Percentiles rank a stretch among this genome's conserved stretches.
Conservation (phyloP, 2,329 filamentous ascomycete species). For the Xylariaceae sp. region DNA sequence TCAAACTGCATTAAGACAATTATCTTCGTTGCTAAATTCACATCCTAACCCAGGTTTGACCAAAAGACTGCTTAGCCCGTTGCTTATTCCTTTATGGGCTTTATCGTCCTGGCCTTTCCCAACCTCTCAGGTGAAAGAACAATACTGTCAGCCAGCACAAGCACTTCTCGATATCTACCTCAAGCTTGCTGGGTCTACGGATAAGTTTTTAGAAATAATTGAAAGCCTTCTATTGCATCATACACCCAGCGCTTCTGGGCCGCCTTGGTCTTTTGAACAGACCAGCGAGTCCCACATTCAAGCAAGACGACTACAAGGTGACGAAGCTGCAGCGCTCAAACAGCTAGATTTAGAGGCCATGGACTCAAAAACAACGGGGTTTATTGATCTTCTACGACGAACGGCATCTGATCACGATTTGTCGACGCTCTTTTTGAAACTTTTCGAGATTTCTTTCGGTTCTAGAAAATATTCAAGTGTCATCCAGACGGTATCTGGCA, state of each 20-base stretch:
- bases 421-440: constrained; percentile 53
- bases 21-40: constrained; percentile 53
- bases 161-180: constrained; percentile 53
- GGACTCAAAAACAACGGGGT: constrained; percentile 42
- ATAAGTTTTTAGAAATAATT: constrained; percentile 45
- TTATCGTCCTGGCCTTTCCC: constrained; percentile 47
- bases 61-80: constrained; percentile 52
- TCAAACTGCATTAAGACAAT: constrained; percentile 45
- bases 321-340: constrained; percentile 6
- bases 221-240: constrained; percentile 53
- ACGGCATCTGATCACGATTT: constrained; percentile 51
- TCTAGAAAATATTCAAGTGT: constrained; percentile 20
- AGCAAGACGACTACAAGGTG: constrained; percentile 36
- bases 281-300: constrained; percentile 46
- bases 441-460: constrained; percentile 54
- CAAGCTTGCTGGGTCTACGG: constrained; percentile 47
- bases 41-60: constrained; percentile 63
- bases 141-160: constrained; percentile 42
- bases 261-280: constrained; percentile 49
- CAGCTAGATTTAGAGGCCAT: constrained; percentile 40
- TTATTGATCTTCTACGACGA: constrained; percentile 46
- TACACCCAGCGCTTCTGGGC: constrained; percentile 28
- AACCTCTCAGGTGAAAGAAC: constrained; percentile 31
- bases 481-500: constrained; percentile 29
- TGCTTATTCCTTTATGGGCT: constrained; percentile 59